Evolutionary conservation across 2,329 filamentous ascomycete genomes (phyloP).

Genomic region (Fusarium sp.): DNA sequence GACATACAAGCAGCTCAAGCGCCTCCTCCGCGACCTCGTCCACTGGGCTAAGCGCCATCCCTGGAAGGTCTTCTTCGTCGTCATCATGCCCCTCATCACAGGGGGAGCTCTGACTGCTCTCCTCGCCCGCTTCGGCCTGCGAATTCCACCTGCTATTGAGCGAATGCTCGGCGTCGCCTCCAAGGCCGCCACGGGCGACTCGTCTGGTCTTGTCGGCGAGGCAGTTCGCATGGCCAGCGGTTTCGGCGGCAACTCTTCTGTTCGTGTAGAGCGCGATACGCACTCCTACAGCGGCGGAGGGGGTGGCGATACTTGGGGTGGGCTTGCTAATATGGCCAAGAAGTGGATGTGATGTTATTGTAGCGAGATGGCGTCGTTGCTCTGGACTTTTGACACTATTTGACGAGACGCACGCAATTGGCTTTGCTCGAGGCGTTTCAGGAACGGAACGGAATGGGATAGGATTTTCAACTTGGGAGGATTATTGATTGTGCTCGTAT

Average conservation of each 20-base stretch:
- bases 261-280: constrained; percentile 54
- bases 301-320: constrained; percentile 52
- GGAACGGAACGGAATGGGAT: constrained; percentile 22
- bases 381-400: constrained; percentile 10
- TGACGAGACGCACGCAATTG: constrained; percentile 23
- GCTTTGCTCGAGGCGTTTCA: constrained; percentile 41
- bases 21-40: constrained; percentile 83
- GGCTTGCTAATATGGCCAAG: constrained; percentile 57
- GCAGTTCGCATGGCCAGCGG: constrained; percentile 66
- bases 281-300: constrained; percentile 53
- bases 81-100: constrained; percentile 88
- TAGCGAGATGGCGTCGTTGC: constrained; percentile 15
- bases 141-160: constrained; percentile 75
- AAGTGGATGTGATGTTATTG: constrained; percentile 56
- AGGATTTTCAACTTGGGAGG: constrained; percentile 11
- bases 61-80: constrained; percentile 86
- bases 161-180: constrained; percentile 68
- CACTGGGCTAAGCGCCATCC: constrained; percentile 87
- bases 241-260: constrained; percentile 46
- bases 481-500: constrained; percentile 18
- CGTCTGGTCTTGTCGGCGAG: constrained; percentile 66
- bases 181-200: constrained; percentile 62
- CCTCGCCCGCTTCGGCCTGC: constrained; percentile 82
- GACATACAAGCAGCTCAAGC: constrained; percentile 80
- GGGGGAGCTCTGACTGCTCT: constrained; percentile 85